Base-by-base conservation (phyloP, 2,329 filamentous ascomycete species). In the Chrysoporthe austroafricana region DNA sequence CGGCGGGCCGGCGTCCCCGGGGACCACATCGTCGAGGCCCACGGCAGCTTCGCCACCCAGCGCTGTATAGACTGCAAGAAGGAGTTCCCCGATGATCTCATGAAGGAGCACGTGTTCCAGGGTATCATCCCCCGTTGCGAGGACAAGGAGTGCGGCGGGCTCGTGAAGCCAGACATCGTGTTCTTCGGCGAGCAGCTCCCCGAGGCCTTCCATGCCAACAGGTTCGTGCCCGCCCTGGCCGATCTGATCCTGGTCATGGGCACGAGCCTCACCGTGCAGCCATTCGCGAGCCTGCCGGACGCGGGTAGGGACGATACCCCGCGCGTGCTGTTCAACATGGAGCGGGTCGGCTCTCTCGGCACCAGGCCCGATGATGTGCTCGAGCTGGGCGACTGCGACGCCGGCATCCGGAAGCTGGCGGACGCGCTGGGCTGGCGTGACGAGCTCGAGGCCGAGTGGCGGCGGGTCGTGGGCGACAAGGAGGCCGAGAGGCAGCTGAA, bases 161-260 rank as follows among this genome's bases (percentile, higher is more conserved):
- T 96, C 2, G 93, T 97, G 48, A 97, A 97, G 80, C 94, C 94
- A 0, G 93, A 97, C 74, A 97, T 97, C 75, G 93, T 97, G 44
- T 97, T 97, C 80, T 97, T 97, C 73, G 94, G 94, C 62, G 94
- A 83, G 75, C 74, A 75, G 70, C 75, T 83, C 36, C 92, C 92
- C 0, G 77, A 80, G 7, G 79, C 79, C 0, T 96, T 96, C 78
- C 89, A 90, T 75, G 76, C 79, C 7, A 88, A 87, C 68, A 80
- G 82, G 39, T 76, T 78, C 44, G 77, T 90, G 8, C 85, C 88
- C 0, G 79, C 78, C 1, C 76, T 66, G 59, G 74, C 76, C 13
- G 77, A 79, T 43, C 68, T 83, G 69, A 89, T 73, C 26, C 70
- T 75, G 26, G 67, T 75, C 42, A 76, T 97, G 82, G 96, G 96